Conservation (phyloP, 768 basidiomycete genomes). For the Russula earlei region DNA sequence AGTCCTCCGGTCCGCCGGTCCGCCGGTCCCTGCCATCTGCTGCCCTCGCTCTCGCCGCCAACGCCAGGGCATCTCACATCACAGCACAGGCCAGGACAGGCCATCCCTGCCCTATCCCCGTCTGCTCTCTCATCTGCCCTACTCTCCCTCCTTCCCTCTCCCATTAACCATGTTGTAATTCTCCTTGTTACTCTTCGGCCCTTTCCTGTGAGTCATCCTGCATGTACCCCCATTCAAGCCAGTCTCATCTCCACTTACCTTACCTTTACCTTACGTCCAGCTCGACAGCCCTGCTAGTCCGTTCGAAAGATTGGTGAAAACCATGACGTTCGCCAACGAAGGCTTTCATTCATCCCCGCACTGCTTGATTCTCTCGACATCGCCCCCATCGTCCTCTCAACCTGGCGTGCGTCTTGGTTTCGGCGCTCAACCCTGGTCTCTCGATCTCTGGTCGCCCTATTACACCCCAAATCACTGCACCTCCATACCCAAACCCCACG, state of each 20-base stretch:
- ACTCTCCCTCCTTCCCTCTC: background rate
- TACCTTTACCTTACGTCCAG: background rate
- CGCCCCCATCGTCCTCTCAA: constrained; percentile 6
- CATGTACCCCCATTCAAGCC: background rate
- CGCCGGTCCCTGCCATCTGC: too few species aligned
- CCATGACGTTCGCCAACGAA: constrained; percentile 14
- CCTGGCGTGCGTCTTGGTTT: constrained; percentile 5
- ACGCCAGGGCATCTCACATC: too few species aligned
- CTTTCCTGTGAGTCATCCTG: constrained; percentile 9
- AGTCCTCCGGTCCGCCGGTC: too few species aligned
- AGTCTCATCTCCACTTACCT: background rate
- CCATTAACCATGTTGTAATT: constrained; percentile 18
- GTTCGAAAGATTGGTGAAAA: constrained; percentile 17
- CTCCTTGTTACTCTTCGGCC: background rate
- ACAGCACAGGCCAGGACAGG: too few species aligned
- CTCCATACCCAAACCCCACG: constrained; percentile 12
- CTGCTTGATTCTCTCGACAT: constrained; percentile 1
- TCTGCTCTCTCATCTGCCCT: background rate
- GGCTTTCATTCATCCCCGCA: constrained; percentile 1
- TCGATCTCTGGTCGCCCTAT: constrained; percentile 10
- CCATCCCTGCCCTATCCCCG: too few species aligned
- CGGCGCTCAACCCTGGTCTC: background rate
- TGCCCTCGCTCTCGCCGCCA: too few species aligned
- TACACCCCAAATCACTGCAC: constrained; percentile 15
- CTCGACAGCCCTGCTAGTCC: constrained; percentile 3